phyloP scores from a whole-genome alignment of 345 rosid species.

The Dipteronia dyeriana region DNA sequence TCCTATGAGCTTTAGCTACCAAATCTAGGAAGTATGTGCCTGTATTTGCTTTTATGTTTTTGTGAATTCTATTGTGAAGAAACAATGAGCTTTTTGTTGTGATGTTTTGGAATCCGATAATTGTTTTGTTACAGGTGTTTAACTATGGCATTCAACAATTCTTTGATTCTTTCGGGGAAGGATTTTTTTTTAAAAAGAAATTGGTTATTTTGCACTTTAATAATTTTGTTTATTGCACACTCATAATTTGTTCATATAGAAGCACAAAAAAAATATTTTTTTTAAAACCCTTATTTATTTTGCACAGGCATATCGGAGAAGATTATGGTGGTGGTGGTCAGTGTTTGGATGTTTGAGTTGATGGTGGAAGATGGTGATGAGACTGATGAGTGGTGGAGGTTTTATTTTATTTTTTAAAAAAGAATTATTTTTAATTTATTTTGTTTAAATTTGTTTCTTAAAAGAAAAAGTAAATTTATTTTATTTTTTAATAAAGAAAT shows the following conservation, averaged over 20 bases:
- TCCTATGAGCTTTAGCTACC: slow-evolving; percentile 34
- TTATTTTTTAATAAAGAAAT: no score
- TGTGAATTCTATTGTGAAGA: slow-evolving; percentile 41
- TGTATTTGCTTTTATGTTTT: slow-evolving; percentile 25
- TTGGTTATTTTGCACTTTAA: slow-evolving; percentile 19
- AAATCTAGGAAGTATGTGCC: slow-evolving; percentile 41
- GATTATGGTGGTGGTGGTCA: no score
- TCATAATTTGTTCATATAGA: slow-evolving; percentile 38
- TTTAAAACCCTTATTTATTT: no score
- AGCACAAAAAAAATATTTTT: slow-evolving; percentile 37
- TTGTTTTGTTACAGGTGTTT: slow-evolving; percentile 60
- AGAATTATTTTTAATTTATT: no score
- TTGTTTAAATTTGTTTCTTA: no score
- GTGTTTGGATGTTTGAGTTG: no score
- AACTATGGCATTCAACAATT: slow-evolving; percentile 39
- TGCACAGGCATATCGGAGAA: no score
- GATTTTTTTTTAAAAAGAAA: slow-evolving; percentile 26
- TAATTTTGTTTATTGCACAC: slow-evolving; percentile 16
- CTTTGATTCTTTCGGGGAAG: slow-evolving; percentile 78
- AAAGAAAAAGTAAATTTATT: no score
- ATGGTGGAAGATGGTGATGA: no score
- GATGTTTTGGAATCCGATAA: slow-evolving; percentile 92
- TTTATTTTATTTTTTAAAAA: no score
- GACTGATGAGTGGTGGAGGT: no score
- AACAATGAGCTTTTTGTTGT: slow-evolving; percentile 48